A percentile compares a stretch with the other conserved stretches of the same genome.
phyloP scores from a whole-genome alignment of 2,329 filamentous ascomycete genomes.

The Aspergillus pseudoviridinutans region DNA sequence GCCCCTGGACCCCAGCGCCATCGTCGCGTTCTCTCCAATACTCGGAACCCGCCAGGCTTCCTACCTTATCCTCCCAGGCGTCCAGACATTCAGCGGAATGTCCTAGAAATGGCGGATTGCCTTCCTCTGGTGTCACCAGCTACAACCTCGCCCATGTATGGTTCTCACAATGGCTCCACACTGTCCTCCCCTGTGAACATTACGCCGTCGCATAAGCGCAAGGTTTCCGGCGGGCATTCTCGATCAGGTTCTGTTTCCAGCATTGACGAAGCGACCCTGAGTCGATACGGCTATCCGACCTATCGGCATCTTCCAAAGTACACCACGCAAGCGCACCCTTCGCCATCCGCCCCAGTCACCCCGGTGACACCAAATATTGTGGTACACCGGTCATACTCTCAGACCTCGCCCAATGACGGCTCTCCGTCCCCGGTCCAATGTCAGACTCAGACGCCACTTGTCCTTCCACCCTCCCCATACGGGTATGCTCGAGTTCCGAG shows the following conservation, averaged over 20 bases:
- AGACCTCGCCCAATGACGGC: constrained; percentile 29
- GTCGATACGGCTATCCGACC: constrained; percentile 75
- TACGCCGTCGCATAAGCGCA: constrained; percentile 41
- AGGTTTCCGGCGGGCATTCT: constrained; percentile 40
- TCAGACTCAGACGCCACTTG: constrained; percentile 25
- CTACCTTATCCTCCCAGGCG: constrained; percentile 47
- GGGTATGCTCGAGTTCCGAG: constrained; percentile 21
- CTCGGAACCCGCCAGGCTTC: constrained; percentile 48
- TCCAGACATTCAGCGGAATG: constrained; percentile 43
- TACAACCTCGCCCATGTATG: constrained; percentile 36
- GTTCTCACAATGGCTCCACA: constrained; percentile 34
- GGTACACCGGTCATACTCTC: constrained; percentile 35
- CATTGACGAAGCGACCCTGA: constrained; percentile 62
- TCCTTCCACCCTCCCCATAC: constrained; percentile 26
- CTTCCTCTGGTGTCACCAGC: constrained; percentile 44
- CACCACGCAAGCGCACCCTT: constrained; percentile 42
- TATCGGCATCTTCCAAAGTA: constrained; percentile 70
- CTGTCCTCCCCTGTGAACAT: constrained; percentile 64
- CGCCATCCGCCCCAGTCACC: constrained; percentile 36
- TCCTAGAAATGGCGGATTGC: constrained; percentile 44
- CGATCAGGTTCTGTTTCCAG: constrained; percentile 64
- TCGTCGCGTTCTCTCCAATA: constrained; percentile 52
- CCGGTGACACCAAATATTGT: constrained; percentile 37
- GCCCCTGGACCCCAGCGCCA: constrained; percentile 53
- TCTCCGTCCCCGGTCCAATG: constrained; percentile 42